Evolutionary conservation across 495 filamentous ascomycete genomes (phyloP), one percentile per base, ranked within the genome.

Genomic region (Penicillium taxi): DNA sequence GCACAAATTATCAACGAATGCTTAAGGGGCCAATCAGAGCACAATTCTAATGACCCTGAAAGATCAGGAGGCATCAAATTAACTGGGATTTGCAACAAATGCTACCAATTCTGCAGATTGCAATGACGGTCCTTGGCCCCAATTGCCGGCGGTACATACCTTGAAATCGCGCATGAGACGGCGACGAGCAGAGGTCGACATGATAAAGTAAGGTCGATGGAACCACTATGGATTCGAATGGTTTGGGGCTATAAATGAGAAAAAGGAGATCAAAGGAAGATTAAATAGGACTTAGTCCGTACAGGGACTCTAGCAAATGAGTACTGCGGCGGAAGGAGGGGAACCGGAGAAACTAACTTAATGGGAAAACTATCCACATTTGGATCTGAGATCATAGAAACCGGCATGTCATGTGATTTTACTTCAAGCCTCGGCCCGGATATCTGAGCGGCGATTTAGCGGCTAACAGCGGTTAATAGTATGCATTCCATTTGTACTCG

Each of bases 81-180:
- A 35, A 22, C n/a, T n/a, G 18, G 32, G 32, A 9, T 15, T 7
- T 12, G 6, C 31, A 33, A 13, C n/a, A 35, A 29, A 5, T 29
- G 9, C 2, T 13, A 29, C n/a, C n/a, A n/a, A n/a, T n/a, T n/a
- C n/a, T 29, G 26, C 12, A 33, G 17, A 21, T 33, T 12, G 18
- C 24, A 13, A 13, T 24, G 13, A 25, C 4, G 34, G n/a, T 25
- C 2, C 12, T 16, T n/a, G n/a, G n/a, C 17, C n/a, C n/a, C n/a
- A n/a, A n/a, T n/a, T n/a, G n/a, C n/a, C n/a, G n/a, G 30, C 12
- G 9, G 40, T 24, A 63, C 74, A 35, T 66, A 94, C 89, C 84
- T 94, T 96, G 73, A 96, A 95, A 70, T 96, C 89, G 49, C 89
- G 81, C 89, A 96, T 96, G 50, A 96, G 73, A 59, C 89, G 87